Conservation (phyloP, 495 filamentous ascomycete genomes). For the Penicillium lividum region DNA sequence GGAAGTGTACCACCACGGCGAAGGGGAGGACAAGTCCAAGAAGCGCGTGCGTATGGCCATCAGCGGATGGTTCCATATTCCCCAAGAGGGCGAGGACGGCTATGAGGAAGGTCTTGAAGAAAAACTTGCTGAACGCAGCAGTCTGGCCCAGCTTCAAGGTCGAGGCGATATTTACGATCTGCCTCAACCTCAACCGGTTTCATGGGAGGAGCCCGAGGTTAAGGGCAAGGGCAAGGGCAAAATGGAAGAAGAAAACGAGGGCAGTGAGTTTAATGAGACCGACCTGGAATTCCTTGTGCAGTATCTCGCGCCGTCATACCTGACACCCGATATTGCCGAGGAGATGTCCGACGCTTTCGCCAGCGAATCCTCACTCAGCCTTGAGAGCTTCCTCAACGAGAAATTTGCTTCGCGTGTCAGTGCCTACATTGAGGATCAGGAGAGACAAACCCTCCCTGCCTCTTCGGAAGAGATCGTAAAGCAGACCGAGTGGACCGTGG, state of each 20-base stretch:
- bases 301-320: conserved; percentile 84
- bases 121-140: conserved; percentile 81
- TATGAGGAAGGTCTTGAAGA: conserved; percentile 87
- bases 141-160: conserved; percentile 85
- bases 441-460: conserved; percentile 46
- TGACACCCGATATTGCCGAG: conserved; percentile 92
- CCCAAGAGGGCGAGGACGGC: conserved; percentile 92
- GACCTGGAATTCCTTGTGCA: conserved; percentile 87
- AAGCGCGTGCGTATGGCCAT: conserved; percentile 93
- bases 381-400: conserved; percentile 73
- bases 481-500: conserved; percentile 65
- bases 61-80: conserved; percentile 99
- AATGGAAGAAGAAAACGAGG: conserved; percentile 42
- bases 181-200: conserved; percentile 63
- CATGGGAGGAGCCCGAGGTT: conserved; percentile 35
- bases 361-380: conserved; percentile 76
- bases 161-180: conserved; percentile 85
- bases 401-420: conserved; percentile 72
- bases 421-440: conserved; percentile 65
- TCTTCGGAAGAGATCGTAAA: conserved; percentile 60
- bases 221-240: conserved; percentile 48
- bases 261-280: conserved; percentile 61
- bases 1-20: conserved; percentile 80
- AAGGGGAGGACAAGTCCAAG: conserved; percentile 62
- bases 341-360: conserved; percentile 75